Conservation (phyloP, 495 filamentous ascomycete genomes). For the Ascobolus immersus region DNA sequence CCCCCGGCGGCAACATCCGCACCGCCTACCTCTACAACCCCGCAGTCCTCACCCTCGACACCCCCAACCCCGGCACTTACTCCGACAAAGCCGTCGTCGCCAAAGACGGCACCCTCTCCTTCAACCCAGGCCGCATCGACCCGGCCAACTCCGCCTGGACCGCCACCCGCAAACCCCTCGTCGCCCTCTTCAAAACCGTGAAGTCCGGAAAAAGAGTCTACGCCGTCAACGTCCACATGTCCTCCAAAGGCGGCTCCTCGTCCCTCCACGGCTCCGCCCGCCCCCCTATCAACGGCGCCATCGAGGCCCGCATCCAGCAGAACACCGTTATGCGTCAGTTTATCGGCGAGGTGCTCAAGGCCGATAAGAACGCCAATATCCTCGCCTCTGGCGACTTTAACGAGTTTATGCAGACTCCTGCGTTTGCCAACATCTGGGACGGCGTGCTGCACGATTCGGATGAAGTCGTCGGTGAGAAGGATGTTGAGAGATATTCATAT, state of each 20-base stretch:
- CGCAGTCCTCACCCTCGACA: constrained; percentile 22
- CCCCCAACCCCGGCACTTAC: constrained; percentile 22
- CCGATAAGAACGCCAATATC: constrained; percentile 21
- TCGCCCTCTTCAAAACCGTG: constrained; percentile 26
- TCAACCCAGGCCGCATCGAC: constrained; percentile 34
- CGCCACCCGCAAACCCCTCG: constrained; percentile 30
- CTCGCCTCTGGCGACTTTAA: constrained; percentile 34
- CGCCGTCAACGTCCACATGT: constrained; percentile 35
- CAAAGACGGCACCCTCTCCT: constrained; percentile 23
- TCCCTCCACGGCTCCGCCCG: constrained; percentile 29
- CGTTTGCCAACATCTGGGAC: constrained; percentile 14
- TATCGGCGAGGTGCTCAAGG: constrained; percentile 19
- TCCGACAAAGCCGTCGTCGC: constrained; percentile 24
- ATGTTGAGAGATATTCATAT: constrained; percentile 34
- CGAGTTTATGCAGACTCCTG: no score
- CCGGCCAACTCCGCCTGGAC: constrained; percentile 27
- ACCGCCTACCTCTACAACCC: constrained; percentile 34
- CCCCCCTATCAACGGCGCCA: constrained; percentile 33
- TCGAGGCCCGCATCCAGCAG: constrained; percentile 24
- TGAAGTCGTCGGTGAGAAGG: constrained; percentile 20
- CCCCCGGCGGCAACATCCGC: constrained; percentile 39
- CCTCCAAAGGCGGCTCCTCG: constrained; percentile 30
- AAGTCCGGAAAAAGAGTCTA: constrained; percentile 21
- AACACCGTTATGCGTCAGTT: constrained; percentile 24
- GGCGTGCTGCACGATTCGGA: constrained; percentile 27